Evolutionary conservation across 768 basidiomycete genomes (phyloP).

Genomic region (Lactarius sanguifluus): DNA sequence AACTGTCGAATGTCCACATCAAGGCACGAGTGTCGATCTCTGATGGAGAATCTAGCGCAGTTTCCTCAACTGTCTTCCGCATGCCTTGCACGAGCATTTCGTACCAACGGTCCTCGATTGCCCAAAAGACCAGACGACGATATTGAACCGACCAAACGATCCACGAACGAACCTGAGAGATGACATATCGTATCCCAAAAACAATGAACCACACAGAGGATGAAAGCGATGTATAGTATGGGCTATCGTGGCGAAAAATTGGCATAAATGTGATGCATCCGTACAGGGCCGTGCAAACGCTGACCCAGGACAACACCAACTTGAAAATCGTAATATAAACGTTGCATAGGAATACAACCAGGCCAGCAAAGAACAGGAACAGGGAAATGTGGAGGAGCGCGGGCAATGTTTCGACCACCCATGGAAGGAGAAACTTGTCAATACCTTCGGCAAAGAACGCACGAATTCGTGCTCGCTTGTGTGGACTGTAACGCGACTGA

Average conservation of each 20-base stretch:
- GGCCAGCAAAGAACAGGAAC: background rate
- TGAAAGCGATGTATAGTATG: background rate
- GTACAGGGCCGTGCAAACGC: background rate
- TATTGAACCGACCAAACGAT: background rate
- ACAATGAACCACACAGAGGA: no score
- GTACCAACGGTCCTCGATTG: rapidly evolving
- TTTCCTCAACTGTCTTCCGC: no score
- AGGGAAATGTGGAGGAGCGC: background rate
- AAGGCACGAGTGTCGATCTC: no score
- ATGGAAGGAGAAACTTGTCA: background rate
- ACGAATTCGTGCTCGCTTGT: no score
- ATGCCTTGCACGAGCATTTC: background rate
- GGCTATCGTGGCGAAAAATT: no score
- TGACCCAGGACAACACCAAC: background rate
- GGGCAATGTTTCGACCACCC: background rate
- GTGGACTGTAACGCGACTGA: no score
- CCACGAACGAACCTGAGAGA: no score
- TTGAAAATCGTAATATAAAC: background rate
- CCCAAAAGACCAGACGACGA: background rate
- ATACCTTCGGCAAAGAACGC: background rate
- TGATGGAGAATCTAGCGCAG: no score
- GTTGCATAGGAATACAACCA: background rate
- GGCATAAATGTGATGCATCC: background rate
- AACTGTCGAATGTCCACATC: no score
- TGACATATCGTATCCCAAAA: background rate